Conservation (phyloP, 2,329 filamentous ascomycete genomes). For the Curvularia hawaiiensis region DNA sequence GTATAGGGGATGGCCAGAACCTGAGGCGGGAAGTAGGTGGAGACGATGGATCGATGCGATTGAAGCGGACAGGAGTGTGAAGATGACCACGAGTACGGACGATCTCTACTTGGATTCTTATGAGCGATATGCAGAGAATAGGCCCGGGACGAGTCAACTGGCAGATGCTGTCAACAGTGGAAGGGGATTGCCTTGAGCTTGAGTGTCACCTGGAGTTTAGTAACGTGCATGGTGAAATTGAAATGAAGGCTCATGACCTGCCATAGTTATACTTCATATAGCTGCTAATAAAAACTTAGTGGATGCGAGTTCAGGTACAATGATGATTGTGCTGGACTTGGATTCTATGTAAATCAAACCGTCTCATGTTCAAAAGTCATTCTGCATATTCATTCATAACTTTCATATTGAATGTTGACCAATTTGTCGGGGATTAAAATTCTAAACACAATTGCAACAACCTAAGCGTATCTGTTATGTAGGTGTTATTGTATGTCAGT, state of each 20-base stretch:
- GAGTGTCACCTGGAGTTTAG: neutral
- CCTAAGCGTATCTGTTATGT: neutral
- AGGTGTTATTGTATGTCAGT: no score
- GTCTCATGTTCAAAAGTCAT: neutral
- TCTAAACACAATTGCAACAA: neutral
- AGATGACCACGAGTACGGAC: slow-evolving; percentile 69
- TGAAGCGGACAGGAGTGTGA: slow-evolving; percentile 66
- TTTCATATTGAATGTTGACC: neutral
- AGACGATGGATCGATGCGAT: slow-evolving; percentile 72
- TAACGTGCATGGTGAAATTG: neutral
- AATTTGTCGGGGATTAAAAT: neutral
- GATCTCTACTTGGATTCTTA: slow-evolving; percentile 71
- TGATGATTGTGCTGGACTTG: neutral
- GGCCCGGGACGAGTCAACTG: slow-evolving; percentile 62
- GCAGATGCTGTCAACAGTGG: slow-evolving; percentile 66
- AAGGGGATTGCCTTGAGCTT: slow-evolving; percentile 54
- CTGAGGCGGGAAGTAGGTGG: slow-evolving; percentile 68
- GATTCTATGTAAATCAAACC: neutral
- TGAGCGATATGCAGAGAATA: slow-evolving; percentile 66
- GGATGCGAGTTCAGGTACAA: neutral
- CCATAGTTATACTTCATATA: neutral
- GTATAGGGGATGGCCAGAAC: slow-evolving; percentile 69
- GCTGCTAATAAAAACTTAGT: neutral
- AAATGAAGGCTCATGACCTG: neutral
- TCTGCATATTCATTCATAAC: neutral